Percentiles rank a stretch among this genome's conserved stretches.
Conservation (phyloP, 805 yeast species). For the Pichia kluyveri region DNA sequence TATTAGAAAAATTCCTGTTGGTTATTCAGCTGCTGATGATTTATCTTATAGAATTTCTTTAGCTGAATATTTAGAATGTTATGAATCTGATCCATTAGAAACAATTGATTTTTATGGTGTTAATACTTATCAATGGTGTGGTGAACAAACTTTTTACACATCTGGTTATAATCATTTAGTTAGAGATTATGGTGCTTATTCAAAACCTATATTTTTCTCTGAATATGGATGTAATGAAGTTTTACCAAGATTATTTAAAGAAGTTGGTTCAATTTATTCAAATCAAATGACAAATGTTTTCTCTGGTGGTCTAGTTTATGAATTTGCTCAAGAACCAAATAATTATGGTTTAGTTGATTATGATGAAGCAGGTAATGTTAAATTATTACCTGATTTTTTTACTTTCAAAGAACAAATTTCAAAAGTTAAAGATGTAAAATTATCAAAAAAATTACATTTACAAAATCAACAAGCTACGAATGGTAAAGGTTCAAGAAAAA, state of each 20-base stretch:
- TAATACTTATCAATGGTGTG: constrained; percentile 81
- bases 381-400: constrained; percentile 35
- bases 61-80: constrained; percentile 74
- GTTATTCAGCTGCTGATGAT: constrained; percentile 96
- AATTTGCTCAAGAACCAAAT: constrained; percentile 69
- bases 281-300: constrained; percentile 65
- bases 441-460: constrained; percentile 15
- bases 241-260: constrained; percentile 70
- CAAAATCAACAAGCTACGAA: constrained; percentile 10
- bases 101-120: constrained; percentile 77
- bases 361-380: constrained; percentile 32
- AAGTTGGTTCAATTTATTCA: constrained; percentile 61
- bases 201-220: constrained; percentile 78
- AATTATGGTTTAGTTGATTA: constrained; percentile 66
- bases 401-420: constrained; percentile 36
- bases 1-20: constrained; percentile 72
- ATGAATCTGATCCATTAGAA: constrained; percentile 40
- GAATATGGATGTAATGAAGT: constrained; percentile 90
- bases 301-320: constrained; percentile 81
- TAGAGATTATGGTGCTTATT: constrained; percentile 55
- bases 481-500: background rate
- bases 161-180: constrained; percentile 71
- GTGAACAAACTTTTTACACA: constrained; percentile 69
- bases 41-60: constrained; percentile 64
- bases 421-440: constrained; percentile 21